Conservation (phyloP, 495 filamentous ascomycete species). For the Cairneyella variabilis region DNA sequence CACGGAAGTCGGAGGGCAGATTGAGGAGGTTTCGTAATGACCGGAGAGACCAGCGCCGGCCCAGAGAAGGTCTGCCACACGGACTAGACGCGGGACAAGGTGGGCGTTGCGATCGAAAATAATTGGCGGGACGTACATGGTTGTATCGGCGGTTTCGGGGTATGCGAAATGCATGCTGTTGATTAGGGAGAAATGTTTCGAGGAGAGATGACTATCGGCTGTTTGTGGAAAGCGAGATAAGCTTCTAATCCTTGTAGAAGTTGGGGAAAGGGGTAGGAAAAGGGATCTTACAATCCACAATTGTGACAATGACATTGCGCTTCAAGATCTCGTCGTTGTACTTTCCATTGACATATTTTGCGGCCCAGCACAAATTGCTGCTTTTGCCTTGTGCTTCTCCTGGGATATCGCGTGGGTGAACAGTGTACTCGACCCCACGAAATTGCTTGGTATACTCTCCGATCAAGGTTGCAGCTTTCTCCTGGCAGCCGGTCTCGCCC, state of each 20-base stretch:
- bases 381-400: slow-evolving; percentile 65
- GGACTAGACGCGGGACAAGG: slow-evolving; percentile 59
- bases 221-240: slow-evolving; percentile 9
- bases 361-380: slow-evolving; percentile 65
- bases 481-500: slow-evolving; percentile 47
- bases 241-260: not conserved
- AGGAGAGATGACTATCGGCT: slow-evolving; percentile 67
- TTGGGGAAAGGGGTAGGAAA: not conserved
- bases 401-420: slow-evolving; percentile 57
- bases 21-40: slow-evolving; percentile 52
- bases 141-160: slow-evolving; percentile 50
- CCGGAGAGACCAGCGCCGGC: slow-evolving; percentile 62
- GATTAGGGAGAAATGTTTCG: slow-evolving; percentile 60
- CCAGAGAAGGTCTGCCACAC: slow-evolving; percentile 66
- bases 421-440: slow-evolving; percentile 53
- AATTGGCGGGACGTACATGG: slow-evolving; percentile 64
- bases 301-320: slow-evolving; percentile 61
- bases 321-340: slow-evolving; percentile 41
- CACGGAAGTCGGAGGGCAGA: slow-evolving; percentile 65
- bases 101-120: slow-evolving; percentile 70
- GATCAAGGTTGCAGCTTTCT: slow-evolving; percentile 51
- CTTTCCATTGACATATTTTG: slow-evolving; percentile 54
- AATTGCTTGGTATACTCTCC: slow-evolving; percentile 56
- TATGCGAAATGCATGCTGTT: slow-evolving; percentile 53
- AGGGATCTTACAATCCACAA: slow-evolving; percentile 58